Evolutionary conservation across 306 rosid genomes (phyloP), one percentile per base, ranked within the genome.

Genomic region (Quercus aquifolioides): DNA sequence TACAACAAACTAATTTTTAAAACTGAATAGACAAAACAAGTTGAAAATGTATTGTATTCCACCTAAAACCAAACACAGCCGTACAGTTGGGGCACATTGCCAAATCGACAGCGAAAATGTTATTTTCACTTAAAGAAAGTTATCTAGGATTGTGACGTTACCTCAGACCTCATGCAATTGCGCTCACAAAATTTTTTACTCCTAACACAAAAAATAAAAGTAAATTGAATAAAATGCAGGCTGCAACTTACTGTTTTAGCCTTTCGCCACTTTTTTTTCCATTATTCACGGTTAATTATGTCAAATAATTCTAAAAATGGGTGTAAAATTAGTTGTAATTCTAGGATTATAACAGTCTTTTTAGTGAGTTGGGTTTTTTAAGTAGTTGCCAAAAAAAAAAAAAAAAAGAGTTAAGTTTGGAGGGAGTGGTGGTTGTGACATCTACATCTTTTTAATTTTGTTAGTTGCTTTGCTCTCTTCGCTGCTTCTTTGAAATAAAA

Each of bases 341-440:
- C 11, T 41, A 41, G 3, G 3, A 8, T 8, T 41, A 41, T 41
- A 3, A 8, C 51, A 8, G 31, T 55, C 21, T 71, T 12, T 49
- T 26, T n/a, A 33, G 30, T 25, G 74, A 72, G 74, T 71, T 2
- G 23, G 81, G 68, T 83, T 86, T 78, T 78, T 81, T 75, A 78
- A 55, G 51, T 74, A 75, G 12, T 46, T 49, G 17, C 4, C 0
- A 12, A 49, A 49, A 49, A 49, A 12, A 49, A 46, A 49, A 46
- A 43, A 43, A 43, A 10, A 46, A 1, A 35, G 8, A 2, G 12
- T 8, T 41, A 2, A 8, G 46, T 3, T 49, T 49, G 54, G 54
- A 49, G 5, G 17, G 76, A 82, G 83, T 28, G 69, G 83, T 75
- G 79, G 96, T 84, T 94, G 86, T 85, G 86, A 89, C 81, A 92